phyloP scores from a whole-genome alignment of 2,329 filamentous ascomycete genomes.

The Exophiala dermatitidis region DNA sequence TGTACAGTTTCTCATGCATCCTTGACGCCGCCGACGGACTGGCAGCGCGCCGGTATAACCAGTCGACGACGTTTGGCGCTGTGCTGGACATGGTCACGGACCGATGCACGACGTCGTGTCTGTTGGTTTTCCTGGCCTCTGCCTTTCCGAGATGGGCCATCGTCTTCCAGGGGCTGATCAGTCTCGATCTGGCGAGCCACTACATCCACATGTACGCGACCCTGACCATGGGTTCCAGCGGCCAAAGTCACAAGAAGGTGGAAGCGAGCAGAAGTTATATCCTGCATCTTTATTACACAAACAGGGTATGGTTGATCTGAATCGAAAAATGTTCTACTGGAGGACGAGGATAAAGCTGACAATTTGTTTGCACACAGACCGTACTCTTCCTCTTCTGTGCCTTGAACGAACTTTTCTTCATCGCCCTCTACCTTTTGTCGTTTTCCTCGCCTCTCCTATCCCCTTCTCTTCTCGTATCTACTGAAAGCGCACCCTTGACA shows the following conservation, averaged over 20 bases:
- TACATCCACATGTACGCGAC: slow-evolving; percentile 99
- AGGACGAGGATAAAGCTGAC: background rate
- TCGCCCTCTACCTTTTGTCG: slow-evolving; percentile 92
- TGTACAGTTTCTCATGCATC: slow-evolving; percentile 90
- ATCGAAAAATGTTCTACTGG: background rate
- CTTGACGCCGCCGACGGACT: slow-evolving; percentile 93
- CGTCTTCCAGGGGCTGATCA: slow-evolving; percentile 87
- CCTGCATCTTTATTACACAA: slow-evolving; percentile 92
- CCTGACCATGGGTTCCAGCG: slow-evolving; percentile 72
- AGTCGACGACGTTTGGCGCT: slow-evolving; percentile 91
- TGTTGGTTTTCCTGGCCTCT: slow-evolving; percentile 88
- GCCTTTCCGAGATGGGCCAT: slow-evolving; percentile 93
- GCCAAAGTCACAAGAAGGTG: slow-evolving; percentile 85
- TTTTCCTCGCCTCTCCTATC: slow-evolving; percentile 88
- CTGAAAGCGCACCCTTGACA: slow-evolving; percentile 51
- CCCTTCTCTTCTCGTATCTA: slow-evolving; percentile 61
- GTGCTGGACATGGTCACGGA: slow-evolving; percentile 99
- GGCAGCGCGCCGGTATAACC: slow-evolving; percentile 78
- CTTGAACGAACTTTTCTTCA: slow-evolving; percentile 95
- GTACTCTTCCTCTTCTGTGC: slow-evolving; percentile 87
- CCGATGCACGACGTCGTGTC: slow-evolving; percentile 88
- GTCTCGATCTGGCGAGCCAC: slow-evolving; percentile 87
- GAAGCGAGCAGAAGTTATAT: slow-evolving; percentile 82
- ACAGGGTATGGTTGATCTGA: slow-evolving; percentile 62
- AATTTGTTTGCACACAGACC: slow-evolving; percentile 46